Evolutionary conservation across 2,329 filamentous ascomycete genomes (phyloP), one percentile per base, ranked within the genome.

Genomic region (Diaporthe aspalathi): DNA sequence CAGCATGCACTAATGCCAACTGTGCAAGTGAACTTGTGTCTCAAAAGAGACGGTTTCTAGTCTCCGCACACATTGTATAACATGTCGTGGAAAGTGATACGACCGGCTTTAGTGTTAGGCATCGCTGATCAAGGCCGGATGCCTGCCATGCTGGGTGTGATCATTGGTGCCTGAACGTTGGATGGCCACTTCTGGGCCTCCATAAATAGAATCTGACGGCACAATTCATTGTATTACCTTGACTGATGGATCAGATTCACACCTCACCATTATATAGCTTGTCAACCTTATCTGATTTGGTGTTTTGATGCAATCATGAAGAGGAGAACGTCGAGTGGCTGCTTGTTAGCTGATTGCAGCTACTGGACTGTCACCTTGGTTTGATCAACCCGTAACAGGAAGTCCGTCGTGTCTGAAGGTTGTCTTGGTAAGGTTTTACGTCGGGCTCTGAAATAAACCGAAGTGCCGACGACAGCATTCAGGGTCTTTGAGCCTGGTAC

Each of bases 401-500:
- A 5, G 32, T 8, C 5, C 32, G 32, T 5, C 32, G 32, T 32
- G 32, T 32, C 32, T 29, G 11, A 53, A 11, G 3, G 4, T 49
- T 20, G 50, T 24, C 52, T 57, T 14, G 17, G 12, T 8, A 38
- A 38, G n/a, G 35, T 38, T 9, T 38, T 38, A 12, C 6, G 35
- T 12, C 35, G 35, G 5, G 11, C 35, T 38, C 6, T 7, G 12
- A 8, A 2, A 12, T 2, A 7, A 38, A 38, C 12, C 6, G 11
- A 9, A 38, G n/a, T 38, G 11, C 74, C 62, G 12, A 76, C 67
- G 49, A 73, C 72, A 22, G 73, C 65, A 16, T 70, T 63, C 12
- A 75, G 50, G 5, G 70, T 70, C 53, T 74, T 43, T 14, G 74
- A 56, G 50, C 75, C 72, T 20, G 75, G 74, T 20, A 73, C 68